Evolutionary conservation across 305 asterid species (phyloP).

Genomic region (Solanum hybrid): DNA sequence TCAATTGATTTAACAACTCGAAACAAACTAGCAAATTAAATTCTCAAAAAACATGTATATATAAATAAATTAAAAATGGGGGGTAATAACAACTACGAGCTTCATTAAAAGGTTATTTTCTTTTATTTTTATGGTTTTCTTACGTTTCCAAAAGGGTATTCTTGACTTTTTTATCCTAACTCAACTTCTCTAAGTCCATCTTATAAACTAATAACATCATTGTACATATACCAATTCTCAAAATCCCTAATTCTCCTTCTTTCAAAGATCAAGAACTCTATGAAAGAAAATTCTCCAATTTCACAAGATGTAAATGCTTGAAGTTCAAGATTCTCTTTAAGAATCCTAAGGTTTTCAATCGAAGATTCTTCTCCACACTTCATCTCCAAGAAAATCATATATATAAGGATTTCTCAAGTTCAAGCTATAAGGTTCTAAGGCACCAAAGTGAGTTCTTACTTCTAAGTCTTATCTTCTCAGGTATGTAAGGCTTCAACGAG

Average conservation of each 20-base stretch:
- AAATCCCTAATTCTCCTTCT: not conserved
- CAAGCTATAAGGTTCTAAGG: not conserved
- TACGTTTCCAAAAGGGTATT: not conserved
- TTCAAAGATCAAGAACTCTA: not conserved
- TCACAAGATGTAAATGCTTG: not conserved
- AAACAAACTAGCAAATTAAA: too few species aligned
- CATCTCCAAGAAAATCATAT: not conserved
- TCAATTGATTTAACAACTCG: too few species aligned
- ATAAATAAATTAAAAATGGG: too few species aligned
- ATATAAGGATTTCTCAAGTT: not conserved
- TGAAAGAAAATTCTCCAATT: not conserved
- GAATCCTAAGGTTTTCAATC: not conserved
- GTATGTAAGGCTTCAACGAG: not conserved
- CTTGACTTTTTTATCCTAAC: not conserved
- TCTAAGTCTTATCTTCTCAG: not conserved
- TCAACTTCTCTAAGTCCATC: not conserved
- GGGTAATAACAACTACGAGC: too few species aligned
- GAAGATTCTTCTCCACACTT: not conserved
- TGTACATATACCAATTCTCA: not conserved
- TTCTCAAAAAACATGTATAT: too few species aligned
- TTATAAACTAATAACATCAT: not conserved
- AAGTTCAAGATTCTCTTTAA: not conserved
- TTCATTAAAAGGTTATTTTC: not conserved
- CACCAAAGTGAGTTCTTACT: not conserved
- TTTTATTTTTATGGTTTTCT: not conserved